Evolutionary conservation across 768 basidiomycete species (phyloP).

Genomic region (Coprinopsis cinerea): DNA sequence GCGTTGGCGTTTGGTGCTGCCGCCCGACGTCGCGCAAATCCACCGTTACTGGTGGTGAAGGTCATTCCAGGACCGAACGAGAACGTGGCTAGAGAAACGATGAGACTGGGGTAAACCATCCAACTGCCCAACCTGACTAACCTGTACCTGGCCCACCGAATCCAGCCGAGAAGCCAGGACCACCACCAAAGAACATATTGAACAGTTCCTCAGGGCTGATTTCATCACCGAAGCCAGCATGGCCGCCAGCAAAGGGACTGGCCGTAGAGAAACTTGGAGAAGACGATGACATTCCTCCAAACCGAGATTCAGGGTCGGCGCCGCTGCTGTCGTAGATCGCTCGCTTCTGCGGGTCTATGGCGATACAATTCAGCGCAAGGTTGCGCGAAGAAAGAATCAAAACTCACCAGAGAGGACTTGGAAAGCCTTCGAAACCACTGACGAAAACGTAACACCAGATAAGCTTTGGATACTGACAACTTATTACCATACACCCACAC

Average conservation of each 20-base stretch:
- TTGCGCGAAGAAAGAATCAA: conserved; percentile 7
- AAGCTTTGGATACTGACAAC: too few species aligned
- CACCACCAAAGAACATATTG: conserved; percentile 96
- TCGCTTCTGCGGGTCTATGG: conserved; percentile 78
- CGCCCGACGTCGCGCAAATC: too few species aligned
- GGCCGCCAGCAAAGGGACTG: conserved; percentile 44
- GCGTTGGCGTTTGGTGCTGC: conserved; percentile 10
- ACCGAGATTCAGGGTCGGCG: conserved; percentile 84
- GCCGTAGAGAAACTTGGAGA: conserved; percentile 42
- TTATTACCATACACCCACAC: conserved; percentile 50
- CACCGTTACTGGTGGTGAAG: conserved; percentile 15
- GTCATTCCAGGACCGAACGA: conserved; percentile 73
- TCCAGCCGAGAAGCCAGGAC: conserved; percentile 39
- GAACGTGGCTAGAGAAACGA: conserved; percentile 46
- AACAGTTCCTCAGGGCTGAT: conserved; percentile 94
- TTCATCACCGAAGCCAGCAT: conserved; percentile 68
- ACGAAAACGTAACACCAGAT: too few species aligned
- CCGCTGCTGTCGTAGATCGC: conserved; percentile 81
- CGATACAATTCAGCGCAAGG: not conserved
- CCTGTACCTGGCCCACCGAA: conserved; percentile 53
- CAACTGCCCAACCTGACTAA: not conserved
- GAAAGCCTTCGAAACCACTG: conserved; percentile 98
- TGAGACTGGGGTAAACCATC: not conserved
- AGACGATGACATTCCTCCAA: conserved; percentile 62
- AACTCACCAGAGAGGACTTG: conserved; percentile 78